phyloP scores from a whole-genome alignment of 73 alveolate genomes.

The Paramecium primaurelia region DNA sequence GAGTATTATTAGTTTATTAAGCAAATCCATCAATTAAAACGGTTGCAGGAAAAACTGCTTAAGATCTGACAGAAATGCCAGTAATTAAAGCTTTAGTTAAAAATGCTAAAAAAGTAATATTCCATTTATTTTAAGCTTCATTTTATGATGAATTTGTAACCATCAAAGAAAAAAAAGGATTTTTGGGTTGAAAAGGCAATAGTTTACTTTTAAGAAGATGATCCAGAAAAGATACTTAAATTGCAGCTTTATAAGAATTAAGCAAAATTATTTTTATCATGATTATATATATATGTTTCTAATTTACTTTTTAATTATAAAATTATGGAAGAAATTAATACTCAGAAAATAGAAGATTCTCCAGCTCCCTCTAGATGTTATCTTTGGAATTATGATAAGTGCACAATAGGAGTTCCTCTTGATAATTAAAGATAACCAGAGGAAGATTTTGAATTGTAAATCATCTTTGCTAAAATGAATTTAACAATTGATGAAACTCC shows the following conservation, averaged over 20 bases:
- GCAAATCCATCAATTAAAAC: slow-evolving; percentile 36
- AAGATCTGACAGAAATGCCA: slow-evolving; percentile 21
- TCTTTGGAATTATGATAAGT: neutral
- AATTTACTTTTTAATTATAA: neutral
- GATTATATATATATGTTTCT: neutral
- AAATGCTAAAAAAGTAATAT: slow-evolving; percentile 11
- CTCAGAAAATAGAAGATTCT: slow-evolving; percentile 9
- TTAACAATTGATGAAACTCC: slow-evolving; percentile 25
- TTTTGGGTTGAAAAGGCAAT: slow-evolving; percentile 30
- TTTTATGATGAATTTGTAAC: slow-evolving; percentile 28
- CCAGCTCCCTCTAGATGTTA: neutral
- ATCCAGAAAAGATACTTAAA: slow-evolving; percentile 18
- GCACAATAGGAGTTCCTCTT: neutral
- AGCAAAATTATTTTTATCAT: slow-evolving; percentile 34
- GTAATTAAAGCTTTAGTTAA: slow-evolving; percentile 8
- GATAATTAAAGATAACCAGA: neutral
- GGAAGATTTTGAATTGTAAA: neutral
- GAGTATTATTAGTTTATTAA: neutral
- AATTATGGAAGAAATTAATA: neutral
- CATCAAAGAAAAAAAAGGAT: neutral
- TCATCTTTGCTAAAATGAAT: neutral
- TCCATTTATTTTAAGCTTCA: neutral
- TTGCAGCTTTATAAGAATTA: neutral
- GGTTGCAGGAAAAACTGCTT: slow-evolving; percentile 27
- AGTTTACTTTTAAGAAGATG: slow-evolving; percentile 10